These are phyloP conservation scores for Cystobasidium pallidum DNA, from an alignment of 1,284 basidiomycete genomes.

Conservation along the genomic window DNA sequence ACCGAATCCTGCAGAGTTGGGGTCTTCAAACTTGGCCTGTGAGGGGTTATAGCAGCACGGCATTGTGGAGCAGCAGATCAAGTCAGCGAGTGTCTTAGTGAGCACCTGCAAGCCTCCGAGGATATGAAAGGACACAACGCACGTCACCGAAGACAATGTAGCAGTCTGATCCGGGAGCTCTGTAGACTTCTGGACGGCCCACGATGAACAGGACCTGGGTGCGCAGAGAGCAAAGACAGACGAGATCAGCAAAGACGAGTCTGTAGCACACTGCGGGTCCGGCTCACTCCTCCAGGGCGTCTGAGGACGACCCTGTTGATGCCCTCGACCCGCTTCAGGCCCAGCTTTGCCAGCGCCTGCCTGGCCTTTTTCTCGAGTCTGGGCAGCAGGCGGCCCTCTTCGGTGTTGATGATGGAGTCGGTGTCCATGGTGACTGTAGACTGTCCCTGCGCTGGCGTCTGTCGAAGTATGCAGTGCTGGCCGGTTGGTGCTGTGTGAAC, in stretches of 20 bases:
- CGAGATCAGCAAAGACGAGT: too few species aligned
- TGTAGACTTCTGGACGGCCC: conserved; percentile 93
- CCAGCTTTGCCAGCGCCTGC: conserved; percentile 67
- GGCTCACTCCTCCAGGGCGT: conserved; percentile 81
- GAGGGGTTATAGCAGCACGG: not conserved
- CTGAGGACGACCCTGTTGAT: conserved; percentile 95
- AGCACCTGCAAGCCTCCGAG: too few species aligned
- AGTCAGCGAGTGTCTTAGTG: too few species aligned
- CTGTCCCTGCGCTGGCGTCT: not conserved
- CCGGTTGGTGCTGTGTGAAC: too few species aligned
- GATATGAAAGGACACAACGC: conserved; percentile 4
- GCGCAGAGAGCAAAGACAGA: not conserved
- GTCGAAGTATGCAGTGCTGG: not conserved
- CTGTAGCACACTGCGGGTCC: not conserved
- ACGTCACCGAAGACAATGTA: conserved; percentile 99
- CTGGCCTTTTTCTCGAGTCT: conserved; percentile 88
- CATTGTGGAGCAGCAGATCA: not conserved
- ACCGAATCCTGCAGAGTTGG: conserved; percentile 38
- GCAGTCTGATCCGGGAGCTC: conserved; percentile 93
- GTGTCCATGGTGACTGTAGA: conserved; percentile 32
- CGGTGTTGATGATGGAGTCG: conserved; percentile 41
- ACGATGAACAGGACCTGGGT: conserved; percentile 85
- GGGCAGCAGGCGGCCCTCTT: conserved; percentile 54
- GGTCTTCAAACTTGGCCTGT: conserved; percentile 45
- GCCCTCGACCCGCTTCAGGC: conserved; percentile 82